Percentiles rank a stretch among this genome's conserved stretches.
Conservation (phyloP, 345 rosid genomes). For the Eucalyptus brandiana region DNA sequence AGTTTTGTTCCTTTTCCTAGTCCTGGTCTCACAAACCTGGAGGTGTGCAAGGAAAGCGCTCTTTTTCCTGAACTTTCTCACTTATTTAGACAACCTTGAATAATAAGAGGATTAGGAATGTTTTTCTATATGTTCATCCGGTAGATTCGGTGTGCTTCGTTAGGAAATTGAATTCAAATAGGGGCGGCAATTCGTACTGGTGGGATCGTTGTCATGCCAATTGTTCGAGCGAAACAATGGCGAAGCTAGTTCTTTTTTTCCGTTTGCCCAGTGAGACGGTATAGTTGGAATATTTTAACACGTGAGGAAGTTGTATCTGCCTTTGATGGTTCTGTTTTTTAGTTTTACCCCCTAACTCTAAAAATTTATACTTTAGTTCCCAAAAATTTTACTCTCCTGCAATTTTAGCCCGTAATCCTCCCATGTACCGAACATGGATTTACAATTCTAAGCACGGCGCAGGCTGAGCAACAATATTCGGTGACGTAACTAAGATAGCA, state of each 20-base stretch:
- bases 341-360: neutral
- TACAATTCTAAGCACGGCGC: neutral
- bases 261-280: neutral
- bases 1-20: neutral
- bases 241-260: neutral
- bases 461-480: too few relatives aligned
- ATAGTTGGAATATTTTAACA: neutral
- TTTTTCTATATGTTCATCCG: neutral
- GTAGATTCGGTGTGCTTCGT: neutral
- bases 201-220: neutral
- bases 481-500: too few relatives aligned
- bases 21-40: neutral
- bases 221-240: neutral
- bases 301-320: neutral
- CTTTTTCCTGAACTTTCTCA: neutral
- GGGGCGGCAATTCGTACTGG: neutral
- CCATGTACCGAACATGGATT: neutral
- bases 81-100: neutral
- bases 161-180: neutral
- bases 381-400: neutral
- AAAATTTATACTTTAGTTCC: neutral
- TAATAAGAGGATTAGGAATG: neutral
- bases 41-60: neutral
- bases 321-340: neutral
- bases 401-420: neutral